A percentile compares a stretch with the other conserved stretches of the same genome.
phyloP scores from a whole-genome alignment of 2,329 filamentous ascomycete genomes.

The Aureobasidium sp. region DNA sequence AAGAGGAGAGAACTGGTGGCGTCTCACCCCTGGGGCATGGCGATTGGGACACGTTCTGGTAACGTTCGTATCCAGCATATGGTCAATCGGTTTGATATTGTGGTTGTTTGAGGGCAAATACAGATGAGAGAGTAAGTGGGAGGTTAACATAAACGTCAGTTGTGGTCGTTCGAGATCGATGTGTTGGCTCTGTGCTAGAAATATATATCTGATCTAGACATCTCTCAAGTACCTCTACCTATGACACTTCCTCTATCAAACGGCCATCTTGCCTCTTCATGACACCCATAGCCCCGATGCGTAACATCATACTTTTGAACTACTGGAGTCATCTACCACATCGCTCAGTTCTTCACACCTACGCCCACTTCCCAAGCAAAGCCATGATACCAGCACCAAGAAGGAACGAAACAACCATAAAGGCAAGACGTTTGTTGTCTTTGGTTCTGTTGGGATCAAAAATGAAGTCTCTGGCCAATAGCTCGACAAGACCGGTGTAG shows the following conservation, averaged over 20 bases:
- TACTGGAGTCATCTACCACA: not conserved
- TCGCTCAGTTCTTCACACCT: constrained; percentile 21
- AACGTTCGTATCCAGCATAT: not conserved
- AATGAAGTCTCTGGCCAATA: constrained; percentile 45
- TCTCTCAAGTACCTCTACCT: too few relatives aligned
- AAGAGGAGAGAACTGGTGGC: not conserved
- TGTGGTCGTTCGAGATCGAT: not conserved
- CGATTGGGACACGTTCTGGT: not conserved
- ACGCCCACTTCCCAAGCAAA: constrained; percentile 78
- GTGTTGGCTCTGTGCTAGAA: not conserved
- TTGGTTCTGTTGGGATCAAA: constrained; percentile 78
- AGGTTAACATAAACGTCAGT: too few relatives aligned
- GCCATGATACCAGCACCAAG: constrained; percentile 70
- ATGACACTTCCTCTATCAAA: too few relatives aligned
- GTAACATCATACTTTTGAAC: not conserved
- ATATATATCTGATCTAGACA: too few relatives aligned
- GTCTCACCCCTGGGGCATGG: not conserved
- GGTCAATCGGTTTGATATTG: not conserved
- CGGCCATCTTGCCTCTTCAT: too few relatives aligned
- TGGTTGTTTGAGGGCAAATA: not conserved
- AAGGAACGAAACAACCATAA: constrained; percentile 87
- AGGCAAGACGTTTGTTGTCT: constrained; percentile 78
- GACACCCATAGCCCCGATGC: not conserved
- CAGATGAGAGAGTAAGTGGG: not conserved
- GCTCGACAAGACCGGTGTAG: constrained; percentile 42